These are phyloP conservation scores for Oryza glaberrima DNA, from an alignment of 176 grass and related monocot genomes.

Conservation along the genomic window DNA sequence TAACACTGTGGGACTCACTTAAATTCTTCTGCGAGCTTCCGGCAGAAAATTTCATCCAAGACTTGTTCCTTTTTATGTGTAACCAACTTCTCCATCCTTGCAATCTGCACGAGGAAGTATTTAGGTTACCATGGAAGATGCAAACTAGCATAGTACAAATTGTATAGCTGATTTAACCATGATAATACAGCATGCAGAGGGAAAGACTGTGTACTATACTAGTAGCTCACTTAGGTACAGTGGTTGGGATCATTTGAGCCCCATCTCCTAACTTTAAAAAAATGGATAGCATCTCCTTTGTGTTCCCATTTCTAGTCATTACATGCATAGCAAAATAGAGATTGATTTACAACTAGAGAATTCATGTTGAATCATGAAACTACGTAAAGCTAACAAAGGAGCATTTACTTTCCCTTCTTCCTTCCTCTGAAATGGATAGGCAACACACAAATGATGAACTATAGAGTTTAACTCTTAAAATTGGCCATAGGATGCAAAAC, in stretches of 20 bases:
- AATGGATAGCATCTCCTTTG: neutral
- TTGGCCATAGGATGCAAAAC: neutral
- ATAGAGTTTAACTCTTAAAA: slow-evolving; percentile 1
- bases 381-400: neutral
- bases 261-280: neutral
- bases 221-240: neutral
- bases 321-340: slow-evolving; percentile 10
- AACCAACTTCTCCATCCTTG: slow-evolving; percentile 57
- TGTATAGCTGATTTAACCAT: neutral
- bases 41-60: slow-evolving; percentile 46
- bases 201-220: neutral
- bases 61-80: slow-evolving; percentile 35
- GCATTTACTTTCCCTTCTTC: slow-evolving; percentile 14
- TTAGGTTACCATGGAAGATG: slow-evolving; percentile 20
- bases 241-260: neutral
- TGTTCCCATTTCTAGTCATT: neutral
- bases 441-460: neutral
- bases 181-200: too few species aligned
- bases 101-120: slow-evolving; percentile 45
- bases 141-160: slow-evolving; percentile 8
- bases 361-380: slow-evolving; percentile 11
- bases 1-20: slow-evolving; percentile 48
- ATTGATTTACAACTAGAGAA: neutral
- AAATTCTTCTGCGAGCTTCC: slow-evolving; percentile 63
- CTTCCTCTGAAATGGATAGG: slow-evolving; percentile 9